These are phyloP conservation scores for Trichomonascus vanleenenianus DNA, from an alignment of 805 yeast genomes.

Conservation along the genomic window DNA sequence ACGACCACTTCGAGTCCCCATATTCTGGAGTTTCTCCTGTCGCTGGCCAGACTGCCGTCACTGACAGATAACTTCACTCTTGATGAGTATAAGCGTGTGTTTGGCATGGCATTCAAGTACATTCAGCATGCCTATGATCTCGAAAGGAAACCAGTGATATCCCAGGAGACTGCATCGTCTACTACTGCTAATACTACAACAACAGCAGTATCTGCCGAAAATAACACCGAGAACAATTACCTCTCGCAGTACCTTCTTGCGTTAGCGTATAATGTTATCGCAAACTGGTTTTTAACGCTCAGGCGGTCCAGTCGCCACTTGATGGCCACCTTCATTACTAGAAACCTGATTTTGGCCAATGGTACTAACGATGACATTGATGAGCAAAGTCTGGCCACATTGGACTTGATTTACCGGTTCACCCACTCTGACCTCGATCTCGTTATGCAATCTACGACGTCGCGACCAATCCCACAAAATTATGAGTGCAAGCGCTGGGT, in stretches of 20 bases:
- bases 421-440: conserved; percentile 57
- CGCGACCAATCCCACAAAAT: neutral
- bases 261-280: conserved; percentile 59
- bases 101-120: conserved; percentile 75
- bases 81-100: conserved; percentile 71
- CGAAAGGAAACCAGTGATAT: conserved; percentile 17
- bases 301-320: conserved; percentile 48
- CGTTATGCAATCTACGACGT: conserved; percentile 31
- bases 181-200: neutral
- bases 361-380: conserved; percentile 28
- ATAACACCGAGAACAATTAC: conserved; percentile 28
- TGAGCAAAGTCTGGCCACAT: conserved; percentile 50
- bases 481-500: conserved; percentile 41
- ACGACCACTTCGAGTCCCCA: conserved; percentile 62
- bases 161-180: neutral
- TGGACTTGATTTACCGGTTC: conserved; percentile 63
- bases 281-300: conserved; percentile 65
- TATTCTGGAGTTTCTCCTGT: conserved; percentile 63
- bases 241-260: conserved; percentile 54
- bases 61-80: conserved; percentile 63
- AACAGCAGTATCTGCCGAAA: conserved; percentile 32
- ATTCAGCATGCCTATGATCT: conserved; percentile 61
- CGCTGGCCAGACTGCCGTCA: conserved; percentile 57
- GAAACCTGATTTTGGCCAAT: conserved; percentile 42
- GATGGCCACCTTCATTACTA: conserved; percentile 54